Conservation (phyloP, 2,329 filamentous ascomycete genomes). For the Fusarium ramigenum region DNA sequence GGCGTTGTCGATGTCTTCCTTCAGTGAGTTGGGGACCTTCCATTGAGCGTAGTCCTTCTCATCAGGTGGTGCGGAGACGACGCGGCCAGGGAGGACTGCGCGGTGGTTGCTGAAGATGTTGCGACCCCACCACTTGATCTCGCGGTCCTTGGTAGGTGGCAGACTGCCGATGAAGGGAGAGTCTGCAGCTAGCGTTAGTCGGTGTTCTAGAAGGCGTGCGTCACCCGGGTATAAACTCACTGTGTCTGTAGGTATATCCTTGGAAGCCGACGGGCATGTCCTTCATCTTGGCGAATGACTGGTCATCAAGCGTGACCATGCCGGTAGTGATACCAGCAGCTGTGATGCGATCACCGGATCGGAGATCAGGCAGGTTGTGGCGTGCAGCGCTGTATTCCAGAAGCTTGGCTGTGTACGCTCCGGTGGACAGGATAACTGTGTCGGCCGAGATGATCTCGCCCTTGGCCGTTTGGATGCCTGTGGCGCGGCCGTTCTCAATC, state of each 20-base stretch:
- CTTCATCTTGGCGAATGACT: slow-evolving; percentile 55
- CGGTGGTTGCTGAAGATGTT: slow-evolving; percentile 67
- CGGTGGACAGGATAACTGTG: slow-evolving; percentile 63
- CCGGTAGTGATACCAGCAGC: slow-evolving; percentile 69
- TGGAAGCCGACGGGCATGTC: slow-evolving; percentile 61
- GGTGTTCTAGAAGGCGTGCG: slow-evolving; percentile 41
- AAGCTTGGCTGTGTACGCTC: slow-evolving; percentile 66
- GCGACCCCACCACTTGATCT: slow-evolving; percentile 70
- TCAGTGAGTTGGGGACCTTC: slow-evolving; percentile 64
- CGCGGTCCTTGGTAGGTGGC: slow-evolving; percentile 60
- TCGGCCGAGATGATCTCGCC: slow-evolving; percentile 58
- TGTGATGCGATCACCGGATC: slow-evolving; percentile 63
- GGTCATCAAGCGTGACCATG: slow-evolving; percentile 61
- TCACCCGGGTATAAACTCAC: slow-evolving; percentile 41
- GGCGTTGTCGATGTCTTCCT: slow-evolving; percentile 66
- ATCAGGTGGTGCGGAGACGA: slow-evolving; percentile 66
- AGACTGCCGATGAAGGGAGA: slow-evolving; percentile 65
- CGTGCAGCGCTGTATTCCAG: slow-evolving; percentile 60
- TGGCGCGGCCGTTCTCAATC: slow-evolving; percentile 58
- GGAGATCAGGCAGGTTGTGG: slow-evolving; percentile 58
- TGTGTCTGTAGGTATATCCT: slow-evolving; percentile 50
- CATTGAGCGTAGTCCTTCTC: slow-evolving; percentile 69
- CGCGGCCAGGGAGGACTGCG: slow-evolving; percentile 61
- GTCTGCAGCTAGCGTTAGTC: slow-evolving; percentile 50
- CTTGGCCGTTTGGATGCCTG: slow-evolving; percentile 58